Conservation (phyloP, 1,139 yeast species). For the Keqinozyma sinolaborantium region DNA sequence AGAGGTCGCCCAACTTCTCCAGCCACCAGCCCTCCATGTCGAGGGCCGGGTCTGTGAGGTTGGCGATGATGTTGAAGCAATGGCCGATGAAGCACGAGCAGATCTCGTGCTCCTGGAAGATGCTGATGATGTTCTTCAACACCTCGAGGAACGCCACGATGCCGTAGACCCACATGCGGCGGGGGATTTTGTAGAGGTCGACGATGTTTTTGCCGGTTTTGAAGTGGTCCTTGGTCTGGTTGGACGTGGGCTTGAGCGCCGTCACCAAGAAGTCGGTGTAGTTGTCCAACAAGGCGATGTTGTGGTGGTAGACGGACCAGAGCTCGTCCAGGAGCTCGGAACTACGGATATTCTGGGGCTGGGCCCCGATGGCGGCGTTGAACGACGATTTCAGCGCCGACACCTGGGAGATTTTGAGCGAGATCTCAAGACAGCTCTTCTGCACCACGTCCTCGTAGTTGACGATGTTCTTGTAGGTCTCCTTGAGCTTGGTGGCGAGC, state of each 20-base stretch:
- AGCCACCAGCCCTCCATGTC: slow-evolving; percentile 75
- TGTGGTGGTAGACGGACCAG: slow-evolving; percentile 70
- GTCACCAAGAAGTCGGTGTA: slow-evolving; percentile 69
- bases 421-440: slow-evolving; percentile 58
- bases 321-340: slow-evolving; percentile 58
- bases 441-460: slow-evolving; percentile 67
- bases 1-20: slow-evolving; percentile 74
- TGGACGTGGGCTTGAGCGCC: slow-evolving; percentile 60
- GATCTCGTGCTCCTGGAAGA: slow-evolving; percentile 49
- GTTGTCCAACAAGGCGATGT: slow-evolving; percentile 60
- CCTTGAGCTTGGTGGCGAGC: slow-evolving; percentile 66
- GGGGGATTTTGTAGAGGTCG: slow-evolving; percentile 69
- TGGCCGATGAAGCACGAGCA: slow-evolving; percentile 47
- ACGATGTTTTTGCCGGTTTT: slow-evolving; percentile 74
- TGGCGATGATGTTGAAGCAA: slow-evolving; percentile 50
- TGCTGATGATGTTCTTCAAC: slow-evolving; percentile 66
- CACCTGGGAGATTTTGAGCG: slow-evolving; percentile 48
- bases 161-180: slow-evolving; percentile 83
- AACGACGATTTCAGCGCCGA: slow-evolving; percentile 19
- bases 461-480: slow-evolving; percentile 67
- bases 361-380: slow-evolving; percentile 4
- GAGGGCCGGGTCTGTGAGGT: slow-evolving; percentile 47
- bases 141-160: slow-evolving; percentile 75
- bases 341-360: slow-evolving; percentile 22
- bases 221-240: slow-evolving; percentile 39